Evolutionary conservation across 2,329 filamentous ascomycete genomes (phyloP).

Genomic region (Phyllosticta citrichinensis): DNA sequence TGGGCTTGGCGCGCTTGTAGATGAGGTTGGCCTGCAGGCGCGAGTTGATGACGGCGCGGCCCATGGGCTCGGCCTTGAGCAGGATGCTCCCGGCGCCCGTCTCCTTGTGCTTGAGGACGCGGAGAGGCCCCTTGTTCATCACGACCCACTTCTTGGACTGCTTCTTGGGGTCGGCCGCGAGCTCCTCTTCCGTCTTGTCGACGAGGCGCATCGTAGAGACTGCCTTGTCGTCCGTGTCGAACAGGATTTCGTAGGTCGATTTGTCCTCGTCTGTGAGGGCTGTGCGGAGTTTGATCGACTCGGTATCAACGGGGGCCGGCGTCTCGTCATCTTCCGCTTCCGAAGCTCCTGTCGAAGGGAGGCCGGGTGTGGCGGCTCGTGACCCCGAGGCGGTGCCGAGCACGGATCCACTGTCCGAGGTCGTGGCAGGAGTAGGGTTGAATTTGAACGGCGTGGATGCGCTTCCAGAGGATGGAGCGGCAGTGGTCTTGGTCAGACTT

Average conservation of each 20-base stretch:
- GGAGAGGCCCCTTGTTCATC: conserved; percentile 23
- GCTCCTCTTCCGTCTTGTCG: conserved; percentile 17
- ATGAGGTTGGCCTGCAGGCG: conserved; percentile 20
- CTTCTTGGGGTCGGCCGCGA: conserved; percentile 14
- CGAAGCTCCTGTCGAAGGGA: conserved; percentile 15
- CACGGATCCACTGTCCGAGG: conserved; percentile 2
- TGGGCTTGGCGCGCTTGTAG: conserved; percentile 16
- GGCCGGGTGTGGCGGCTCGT: conserved; percentile 24
- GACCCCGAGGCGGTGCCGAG: conserved; percentile 16
- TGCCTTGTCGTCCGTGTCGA: conserved; percentile 12
- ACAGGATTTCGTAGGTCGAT: conserved; percentile 23
- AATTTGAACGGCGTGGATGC: conserved; percentile 10
- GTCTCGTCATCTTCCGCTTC: conserved; percentile 24
- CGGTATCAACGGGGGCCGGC: conserved; percentile 18
- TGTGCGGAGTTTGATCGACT: conserved; percentile 14
- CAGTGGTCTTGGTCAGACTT: conserved; percentile 10
- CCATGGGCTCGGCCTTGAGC: conserved; percentile 22
- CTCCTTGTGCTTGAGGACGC: conserved; percentile 27
- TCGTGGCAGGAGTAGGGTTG: conserved; percentile 6
- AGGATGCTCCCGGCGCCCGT: conserved; percentile 23
- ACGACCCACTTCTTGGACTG: conserved; percentile 22
- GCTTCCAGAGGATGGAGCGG: conserved; percentile 2
- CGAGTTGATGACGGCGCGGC: conserved; percentile 24
- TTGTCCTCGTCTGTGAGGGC: conserved; percentile 24
- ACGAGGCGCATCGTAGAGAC: conserved; percentile 18